Base-by-base conservation (phyloP, 2,329 filamentous ascomycete genomes). In the Microdochium trichocladiopsis region DNA sequence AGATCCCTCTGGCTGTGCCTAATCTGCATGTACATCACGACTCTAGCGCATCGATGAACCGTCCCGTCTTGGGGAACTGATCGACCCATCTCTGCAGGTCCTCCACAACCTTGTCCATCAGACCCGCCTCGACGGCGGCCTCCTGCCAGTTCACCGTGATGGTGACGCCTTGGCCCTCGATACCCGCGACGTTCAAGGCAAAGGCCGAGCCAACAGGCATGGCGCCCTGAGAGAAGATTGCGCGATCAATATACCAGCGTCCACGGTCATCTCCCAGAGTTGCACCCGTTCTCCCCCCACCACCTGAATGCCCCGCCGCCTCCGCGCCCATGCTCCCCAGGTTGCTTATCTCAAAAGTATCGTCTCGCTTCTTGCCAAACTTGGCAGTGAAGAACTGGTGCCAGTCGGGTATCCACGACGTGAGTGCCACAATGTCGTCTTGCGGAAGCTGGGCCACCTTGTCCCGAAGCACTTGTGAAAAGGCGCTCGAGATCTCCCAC, bases 331-430 rank as follows among this genome's bases (percentile, higher is more conserved):
- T 59, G 14, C 66, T 66, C 1, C 80, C 79, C 4, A 81, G 54
- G 58, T 82, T 83, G 54, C 75, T 80, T 4, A 82, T 58, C 55
- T 76, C 74, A 72, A 77, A 82, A 1, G 75, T 73, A 2, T 58
- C 58, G 2, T 66, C 61, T 10, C 77, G 70, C 12, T 64, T 58
- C 51, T 66, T 61, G 1, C 77, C 77, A 16, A 79, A 60, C 57
- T 72, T 73, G 1, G 61, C 59, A 3, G 58, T 54, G 56, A 73
- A 75, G 54, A 69, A 74, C 2, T 60, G 57, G 37, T 64, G 61
- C 65, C 73, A 77, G 64, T 82, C 72, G 2, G 60, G 41, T 4
- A 80, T 61, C 49, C 70, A 72, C 2, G 59, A 57, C 14, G 80
- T 51, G 51, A 80, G 57, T 4, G 69, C 70, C 2, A 68, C 58